Percentiles rank a stretch among this genome's conserved stretches.
Evolutionary conservation across 2,329 filamentous ascomycete genomes (phyloP).

Genomic region (Biscogniauxia sp.): DNA sequence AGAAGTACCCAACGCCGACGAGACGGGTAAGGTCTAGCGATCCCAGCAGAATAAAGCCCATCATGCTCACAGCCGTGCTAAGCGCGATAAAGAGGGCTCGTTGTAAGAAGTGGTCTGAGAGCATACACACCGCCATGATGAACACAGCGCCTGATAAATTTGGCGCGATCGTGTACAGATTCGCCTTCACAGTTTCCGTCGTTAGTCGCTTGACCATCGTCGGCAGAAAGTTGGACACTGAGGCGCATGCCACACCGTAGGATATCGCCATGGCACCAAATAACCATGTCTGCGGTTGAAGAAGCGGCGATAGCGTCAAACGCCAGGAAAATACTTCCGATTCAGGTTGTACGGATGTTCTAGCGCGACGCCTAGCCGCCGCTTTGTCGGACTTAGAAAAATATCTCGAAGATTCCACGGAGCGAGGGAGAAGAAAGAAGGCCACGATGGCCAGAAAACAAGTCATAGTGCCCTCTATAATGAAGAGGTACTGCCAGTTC

Average conservation of each 20-base stretch:
- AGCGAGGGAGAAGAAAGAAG: constrained; percentile 15
- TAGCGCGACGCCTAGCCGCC: constrained; percentile 8
- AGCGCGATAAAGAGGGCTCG: constrained; percentile 20
- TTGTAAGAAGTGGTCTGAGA: constrained; percentile 18
- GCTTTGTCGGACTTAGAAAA: constrained; percentile 8
- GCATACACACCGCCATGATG: constrained; percentile 2
- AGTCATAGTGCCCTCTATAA: constrained; percentile 25
- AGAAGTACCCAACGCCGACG: constrained; percentile 23
- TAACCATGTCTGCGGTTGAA: constrained; percentile 11
- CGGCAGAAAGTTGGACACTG: constrained; percentile 13
- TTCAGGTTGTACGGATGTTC: constrained; percentile 13
- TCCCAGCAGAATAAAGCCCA: constrained; percentile 23
- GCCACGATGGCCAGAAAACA: constrained; percentile 11
- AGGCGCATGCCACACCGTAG: constrained; percentile 17
- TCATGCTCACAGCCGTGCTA: constrained; percentile 12
- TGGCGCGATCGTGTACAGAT: constrained; percentile 28
- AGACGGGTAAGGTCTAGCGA: constrained; percentile 18
- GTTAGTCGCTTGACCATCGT: constrained; percentile 38
- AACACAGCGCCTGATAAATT: constrained; percentile 21
- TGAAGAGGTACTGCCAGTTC: constrained; percentile 24
- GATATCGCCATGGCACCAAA: constrained; percentile 14
- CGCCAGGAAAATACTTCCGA: constrained; percentile 8
- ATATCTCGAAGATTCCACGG: constrained; percentile 10
- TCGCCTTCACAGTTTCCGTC: constrained; percentile 27
- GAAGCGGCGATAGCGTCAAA: constrained; percentile 6